Base-by-base conservation (phyloP, 2,329 filamentous ascomycete genomes). In the Grosmannia clavigera region DNA sequence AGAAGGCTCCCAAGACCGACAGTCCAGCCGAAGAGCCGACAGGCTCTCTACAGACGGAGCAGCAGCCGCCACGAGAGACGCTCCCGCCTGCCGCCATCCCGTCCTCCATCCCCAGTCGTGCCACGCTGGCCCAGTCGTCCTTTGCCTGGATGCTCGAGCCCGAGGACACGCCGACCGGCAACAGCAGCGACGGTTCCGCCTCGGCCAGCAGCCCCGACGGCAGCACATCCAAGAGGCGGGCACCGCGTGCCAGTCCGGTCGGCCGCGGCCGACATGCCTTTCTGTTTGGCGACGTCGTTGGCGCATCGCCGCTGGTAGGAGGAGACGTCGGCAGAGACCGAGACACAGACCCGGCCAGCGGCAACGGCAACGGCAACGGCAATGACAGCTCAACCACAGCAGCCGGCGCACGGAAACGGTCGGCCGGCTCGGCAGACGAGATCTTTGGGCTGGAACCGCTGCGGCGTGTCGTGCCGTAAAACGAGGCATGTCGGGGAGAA, bases 141-240 rank as follows among this genome's bases (percentile, higher is more conserved):
- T 91, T 90, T 70, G 85, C 87, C 1, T 90, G 86, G 85, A 91
- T 91, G 86, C 76, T 91, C 1, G 84, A 85, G 2, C 84, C 85
- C 64, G 80, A 79, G 3, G 78, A 81, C 64, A 61, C 60, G 3
- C 62, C 67, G 11, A 55, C 14, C n/a, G 50, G 31, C 31, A 31
- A 31, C 31, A 31, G 31, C 31, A 31, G 7, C 31, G 7, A 22
- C n/a, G 53, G 19, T n/a, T 3, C 10, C 9, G 29, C 33, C 19
- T 14, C 29, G 14, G 46, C 51, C 63, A 2, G 55, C 65, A 64
- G 59, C 46, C 33, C 31, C 11, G 27, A 43, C 22, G 4, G 52
- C 57, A 38, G 54, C 56, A 52, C 7, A 11, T 27, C 56, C n/a
- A 22, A 48, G 51, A 22, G 50, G 14, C 55, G 69, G 59, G 59